Percentiles rank a stretch among this genome's conserved stretches.
Evolutionary conservation across 1,139 yeast genomes (phyloP).

Genomic region (Geotrichum reessii): DNA sequence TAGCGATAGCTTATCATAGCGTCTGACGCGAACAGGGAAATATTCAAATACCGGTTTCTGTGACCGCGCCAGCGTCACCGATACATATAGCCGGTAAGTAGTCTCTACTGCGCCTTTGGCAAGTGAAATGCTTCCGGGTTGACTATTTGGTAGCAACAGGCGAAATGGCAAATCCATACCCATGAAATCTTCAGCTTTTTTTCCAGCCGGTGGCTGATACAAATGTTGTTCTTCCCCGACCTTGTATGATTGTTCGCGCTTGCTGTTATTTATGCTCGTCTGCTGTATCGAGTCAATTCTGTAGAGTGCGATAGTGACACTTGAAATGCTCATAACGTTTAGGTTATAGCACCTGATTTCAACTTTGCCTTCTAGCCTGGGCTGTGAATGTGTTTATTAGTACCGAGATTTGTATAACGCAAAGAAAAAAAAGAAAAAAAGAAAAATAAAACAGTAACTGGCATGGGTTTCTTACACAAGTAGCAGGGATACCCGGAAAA

Average conservation of each 20-base stretch:
- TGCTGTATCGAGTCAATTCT: slow-evolving; percentile 37
- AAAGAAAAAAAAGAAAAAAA: no score
- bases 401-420: background rate
- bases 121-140: slow-evolving; percentile 37
- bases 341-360: slow-evolving; percentile 34
- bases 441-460: background rate
- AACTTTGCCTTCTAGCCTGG: slow-evolving; percentile 39
- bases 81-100: slow-evolving; percentile 34
- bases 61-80: slow-evolving; percentile 30
- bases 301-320: slow-evolving; percentile 36
- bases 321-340: slow-evolving; percentile 27
- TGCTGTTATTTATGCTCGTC: slow-evolving; percentile 33
- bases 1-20: slow-evolving; percentile 39
- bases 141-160: slow-evolving; percentile 34
- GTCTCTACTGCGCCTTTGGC: slow-evolving; percentile 34
- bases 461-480: slow-evolving; percentile 29
- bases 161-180: slow-evolving; percentile 40
- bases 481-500: slow-evolving; percentile 41
- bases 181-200: slow-evolving; percentile 27
- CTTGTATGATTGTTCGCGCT: slow-evolving; percentile 35
- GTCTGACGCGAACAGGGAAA: slow-evolving; percentile 36
- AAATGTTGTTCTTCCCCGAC: slow-evolving; percentile 33
- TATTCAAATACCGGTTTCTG: slow-evolving; percentile 27
- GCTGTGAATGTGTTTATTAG: slow-evolving; percentile 23
- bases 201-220: slow-evolving; percentile 28